These are phyloP conservation scores for Paracamarosporium sp. DNA, from an alignment of 2,329 filamentous ascomycete genomes.

Conservation along the genomic window DNA sequence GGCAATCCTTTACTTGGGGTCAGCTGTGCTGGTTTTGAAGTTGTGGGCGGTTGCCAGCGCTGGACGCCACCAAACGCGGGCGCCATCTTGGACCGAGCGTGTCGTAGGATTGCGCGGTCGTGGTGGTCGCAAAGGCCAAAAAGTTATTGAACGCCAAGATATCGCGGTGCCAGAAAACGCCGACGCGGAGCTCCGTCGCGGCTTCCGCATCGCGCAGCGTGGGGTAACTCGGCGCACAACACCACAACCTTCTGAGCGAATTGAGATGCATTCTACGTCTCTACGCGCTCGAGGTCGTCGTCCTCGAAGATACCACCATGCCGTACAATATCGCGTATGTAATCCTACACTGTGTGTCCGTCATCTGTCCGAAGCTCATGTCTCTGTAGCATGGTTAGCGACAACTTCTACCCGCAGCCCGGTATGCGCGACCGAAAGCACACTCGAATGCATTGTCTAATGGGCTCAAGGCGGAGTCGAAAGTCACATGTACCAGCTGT, in stretches of 20 bases:
- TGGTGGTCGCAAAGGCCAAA: background rate
- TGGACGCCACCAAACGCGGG: slow-evolving; percentile 48
- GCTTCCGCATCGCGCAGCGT: slow-evolving; percentile 2
- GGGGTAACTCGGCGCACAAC: slow-evolving; percentile 5
- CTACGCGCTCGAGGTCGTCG: slow-evolving; percentile 19
- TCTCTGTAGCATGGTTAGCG: slow-evolving; percentile 81
- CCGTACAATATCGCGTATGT: slow-evolving; percentile 74
- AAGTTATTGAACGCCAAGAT: slow-evolving; percentile 30
- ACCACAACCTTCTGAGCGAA: slow-evolving; percentile 7
- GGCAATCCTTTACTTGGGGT: background rate
- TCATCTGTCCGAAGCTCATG: slow-evolving; percentile 14
- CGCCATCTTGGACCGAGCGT: slow-evolving; percentile 48
- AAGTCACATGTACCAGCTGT: slow-evolving; percentile 97
- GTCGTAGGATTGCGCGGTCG: background rate
- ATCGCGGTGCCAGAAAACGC: slow-evolving; percentile 34
- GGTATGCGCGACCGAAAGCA: slow-evolving; percentile 51
- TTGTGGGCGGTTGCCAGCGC: background rate
- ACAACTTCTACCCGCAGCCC: slow-evolving; percentile 99
- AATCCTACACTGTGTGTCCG: background rate
- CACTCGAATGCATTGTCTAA: slow-evolving; percentile 19
- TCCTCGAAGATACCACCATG: slow-evolving; percentile 54
- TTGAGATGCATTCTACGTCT: slow-evolving; percentile 29
- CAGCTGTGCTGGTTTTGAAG: background rate
- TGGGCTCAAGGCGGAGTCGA: slow-evolving; percentile 75
- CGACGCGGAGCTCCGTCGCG: slow-evolving; percentile 21